Conservation (phyloP, 2,329 filamentous ascomycete species). For the Diplodia corticola region DNA sequence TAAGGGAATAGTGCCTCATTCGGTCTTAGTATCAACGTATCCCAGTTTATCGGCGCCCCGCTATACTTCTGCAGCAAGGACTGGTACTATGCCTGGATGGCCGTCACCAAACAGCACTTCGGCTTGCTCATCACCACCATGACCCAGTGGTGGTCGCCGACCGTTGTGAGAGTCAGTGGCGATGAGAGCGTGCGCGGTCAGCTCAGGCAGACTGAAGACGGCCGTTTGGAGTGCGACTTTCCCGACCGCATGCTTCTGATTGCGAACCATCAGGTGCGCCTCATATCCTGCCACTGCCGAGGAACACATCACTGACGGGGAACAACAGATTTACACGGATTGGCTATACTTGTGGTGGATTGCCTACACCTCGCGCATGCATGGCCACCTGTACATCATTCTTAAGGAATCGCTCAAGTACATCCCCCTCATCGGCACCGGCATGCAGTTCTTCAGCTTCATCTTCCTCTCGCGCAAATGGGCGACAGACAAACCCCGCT, state of each 20-base stretch:
- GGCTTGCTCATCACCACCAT: slow-evolving; percentile 73
- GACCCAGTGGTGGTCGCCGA: slow-evolving; percentile 83
- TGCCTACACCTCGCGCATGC: slow-evolving; percentile 74
- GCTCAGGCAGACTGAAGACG: slow-evolving; percentile 66
- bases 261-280: slow-evolving; percentile 72
- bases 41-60: slow-evolving; percentile 71
- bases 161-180: slow-evolving; percentile 76
- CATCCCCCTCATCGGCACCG: slow-evolving; percentile 76
- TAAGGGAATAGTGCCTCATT: slow-evolving; percentile 3
- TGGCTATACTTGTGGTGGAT: slow-evolving; percentile 96
- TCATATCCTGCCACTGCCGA: neutral
- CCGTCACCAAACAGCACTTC: slow-evolving; percentile 82
- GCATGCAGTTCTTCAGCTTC: slow-evolving; percentile 85
- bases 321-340: slow-evolving; percentile 71
- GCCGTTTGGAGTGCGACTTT: slow-evolving; percentile 72
- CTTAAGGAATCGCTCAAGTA: slow-evolving; percentile 83
- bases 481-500: slow-evolving; percentile 72
- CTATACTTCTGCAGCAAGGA: slow-evolving; percentile 73
- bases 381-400: slow-evolving; percentile 87
- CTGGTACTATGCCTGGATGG: slow-evolving; percentile 81
- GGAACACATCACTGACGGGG: slow-evolving; percentile 25
- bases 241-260: slow-evolving; percentile 79
- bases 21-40: slow-evolving; percentile 52
- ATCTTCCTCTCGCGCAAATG: slow-evolving; percentile 94
- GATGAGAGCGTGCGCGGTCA: slow-evolving; percentile 77